Base-by-base conservation (phyloP, 2,329 filamentous ascomycete genomes). In the Xylaria sp. region DNA sequence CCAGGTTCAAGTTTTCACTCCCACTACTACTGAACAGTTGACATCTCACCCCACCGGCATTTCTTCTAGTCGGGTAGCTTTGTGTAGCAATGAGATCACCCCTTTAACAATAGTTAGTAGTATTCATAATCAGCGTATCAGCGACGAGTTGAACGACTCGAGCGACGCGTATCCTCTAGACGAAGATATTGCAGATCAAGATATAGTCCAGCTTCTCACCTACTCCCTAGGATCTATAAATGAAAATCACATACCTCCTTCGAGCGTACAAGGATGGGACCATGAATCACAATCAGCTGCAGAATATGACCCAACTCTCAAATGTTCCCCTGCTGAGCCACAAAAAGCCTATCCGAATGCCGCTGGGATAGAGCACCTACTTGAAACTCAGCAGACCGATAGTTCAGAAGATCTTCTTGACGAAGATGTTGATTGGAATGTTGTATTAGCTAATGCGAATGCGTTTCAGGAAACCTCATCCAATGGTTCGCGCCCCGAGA, bases 381-480 rank as follows among this genome's bases (percentile, higher is more conserved):
- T 27, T 45, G 31, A 38, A 25, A 38, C n/a, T 31, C 42, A 17
- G 38, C 29, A 56, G 9, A 49, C 58, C 4, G 63, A 33, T 60
- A 11, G 11, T 2, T 59, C 66, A 38, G 67, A 75, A n/a, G 72
- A 80, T 22, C 67, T 80, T 2, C 70, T 83, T 7, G 76, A 78
- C 29, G 75, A 81, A 13, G 79, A 80, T 2, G 73, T 83, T 15
- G 81, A 83, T 64, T 84, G 82, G 82, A 71, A 78, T 45, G 55
- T 69, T 4, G 73, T 83, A 7, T 66, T 73, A 57, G 38, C 63
- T 10, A 68, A 73, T 20, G 62, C 61, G 7, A 69, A 61, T 45
- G 50, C 45, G 7, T 62, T 71, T 3, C 66, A 67, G 15, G 68
- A 67, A 57, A 22, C 63, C 36, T 20, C 59, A 33, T 71, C 71